Base-by-base conservation (phyloP, 306 rosid genomes). In the Castanea crenata region DNA sequence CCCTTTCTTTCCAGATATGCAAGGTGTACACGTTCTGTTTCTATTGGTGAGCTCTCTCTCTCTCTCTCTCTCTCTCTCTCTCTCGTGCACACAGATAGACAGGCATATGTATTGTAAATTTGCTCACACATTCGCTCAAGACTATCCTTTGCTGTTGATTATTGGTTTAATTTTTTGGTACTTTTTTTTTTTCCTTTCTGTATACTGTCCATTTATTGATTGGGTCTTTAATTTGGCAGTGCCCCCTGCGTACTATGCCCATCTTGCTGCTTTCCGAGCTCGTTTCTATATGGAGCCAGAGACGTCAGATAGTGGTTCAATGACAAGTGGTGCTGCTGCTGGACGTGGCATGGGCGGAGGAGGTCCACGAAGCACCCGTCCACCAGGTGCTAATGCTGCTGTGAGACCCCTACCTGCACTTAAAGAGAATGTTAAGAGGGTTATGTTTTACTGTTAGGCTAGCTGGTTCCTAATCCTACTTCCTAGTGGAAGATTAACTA, bases 211-310 rank as follows among this genome's bases (percentile, higher is more conserved):
- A 12, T 49, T 10, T 49, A 49, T 49, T 76, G 32, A 21, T 38
- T 14, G 10, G 13, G 57, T 34, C 61, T 7, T 55, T 55, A 7
- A 12, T 68, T 68, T 74, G 78, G 78, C 97, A 96, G 98, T 96
- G 69, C 99, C 99, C 6, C 99, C 99, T 1, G 99, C 98, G 0
- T 96, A 93, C 62, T 96, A 96, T 46, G 99, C 99, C 0, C 99
- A 96, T 76, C 82, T 96, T 62, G 99, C 99, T 34, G 99, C 99
- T 0, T 96, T 96, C 62, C 85, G 98, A 1, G 99, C 98, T 56
- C 91, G 99, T 4, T 96, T 93, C 77, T 96, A 96, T 5, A 89
- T 91, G 99, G 99, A 96, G 71, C 99, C 99, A 0, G 96, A 93
- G 62, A 89, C 94, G 2, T 91, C 96, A 0, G 99, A 96, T 2